Evolutionary conservation across 2,329 filamentous ascomycete species (phyloP).

Genomic region (Gaeumannomyces sp.): DNA sequence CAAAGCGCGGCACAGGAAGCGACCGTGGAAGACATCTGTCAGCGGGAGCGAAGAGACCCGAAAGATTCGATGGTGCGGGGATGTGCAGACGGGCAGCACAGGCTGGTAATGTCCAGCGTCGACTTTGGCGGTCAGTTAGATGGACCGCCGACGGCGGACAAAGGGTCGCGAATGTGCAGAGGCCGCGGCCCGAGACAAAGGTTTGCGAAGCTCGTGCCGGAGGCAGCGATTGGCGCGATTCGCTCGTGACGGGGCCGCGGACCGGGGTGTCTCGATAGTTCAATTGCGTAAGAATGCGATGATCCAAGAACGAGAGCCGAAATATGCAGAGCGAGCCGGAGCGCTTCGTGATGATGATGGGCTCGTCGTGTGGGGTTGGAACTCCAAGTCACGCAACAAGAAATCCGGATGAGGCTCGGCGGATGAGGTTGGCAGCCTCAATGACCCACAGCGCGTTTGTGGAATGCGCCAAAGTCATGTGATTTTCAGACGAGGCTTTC

Average conservation of each 20-base stretch:
- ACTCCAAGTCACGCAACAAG: constrained; percentile 7
- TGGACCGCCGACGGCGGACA: neutral
- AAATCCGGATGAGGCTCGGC: constrained; percentile 1
- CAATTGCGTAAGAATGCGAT: neutral
- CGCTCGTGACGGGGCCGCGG: neutral
- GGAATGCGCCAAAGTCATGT: neutral
- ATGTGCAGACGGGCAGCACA: neutral
- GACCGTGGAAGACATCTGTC: constrained; percentile 7
- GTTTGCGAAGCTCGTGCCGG: neutral
- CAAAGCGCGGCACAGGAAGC: neutral
- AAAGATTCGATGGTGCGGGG: neutral
- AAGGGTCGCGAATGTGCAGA: neutral
- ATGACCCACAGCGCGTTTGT: neutral
- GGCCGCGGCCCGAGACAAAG: neutral
- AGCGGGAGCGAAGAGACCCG: neutral
- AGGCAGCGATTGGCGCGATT: neutral
- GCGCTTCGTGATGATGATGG: constrained; percentile 2
- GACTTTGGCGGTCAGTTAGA: neutral
- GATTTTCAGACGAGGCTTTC: neutral
- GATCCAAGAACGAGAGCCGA: constrained; percentile 7
- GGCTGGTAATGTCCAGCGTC: neutral
- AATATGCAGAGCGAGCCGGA: neutral
- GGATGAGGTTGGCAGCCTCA: neutral
- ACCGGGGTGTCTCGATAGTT: neutral
- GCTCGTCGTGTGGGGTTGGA: constrained; percentile 10